Conservation (phyloP, 2,329 filamentous ascomycete genomes). For the Penicillium sp. region DNA sequence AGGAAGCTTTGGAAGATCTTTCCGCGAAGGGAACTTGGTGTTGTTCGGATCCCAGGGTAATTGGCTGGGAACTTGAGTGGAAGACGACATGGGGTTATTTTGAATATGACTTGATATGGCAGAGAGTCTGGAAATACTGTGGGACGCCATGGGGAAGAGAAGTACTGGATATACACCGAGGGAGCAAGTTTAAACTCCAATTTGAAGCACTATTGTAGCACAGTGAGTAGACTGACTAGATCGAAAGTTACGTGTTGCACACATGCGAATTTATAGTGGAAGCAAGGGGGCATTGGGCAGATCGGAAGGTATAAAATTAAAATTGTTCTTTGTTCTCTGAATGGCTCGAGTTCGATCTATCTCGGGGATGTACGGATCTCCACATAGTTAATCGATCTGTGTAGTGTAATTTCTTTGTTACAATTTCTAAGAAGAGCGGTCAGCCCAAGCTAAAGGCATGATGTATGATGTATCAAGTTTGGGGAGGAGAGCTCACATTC, state of each 20-base stretch:
- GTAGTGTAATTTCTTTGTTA: neutral
- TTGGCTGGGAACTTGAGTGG: constrained; percentile 28
- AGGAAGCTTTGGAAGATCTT: constrained; percentile 53
- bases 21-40: constrained; percentile 53
- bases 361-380: neutral
- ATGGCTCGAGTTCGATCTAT: neutral
- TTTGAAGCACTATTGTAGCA: neutral
- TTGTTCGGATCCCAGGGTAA: constrained; percentile 57
- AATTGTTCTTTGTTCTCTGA: neutral
- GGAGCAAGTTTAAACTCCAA: neutral
- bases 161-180: neutral
- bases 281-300: neutral
- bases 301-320: neutral
- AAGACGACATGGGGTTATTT: constrained; percentile 8
- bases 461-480: neutral
- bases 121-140: constrained; percentile 6
- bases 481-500: neutral
- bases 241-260: neutral
- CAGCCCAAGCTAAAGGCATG: neutral
- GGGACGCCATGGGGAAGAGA: constrained; percentile 5
- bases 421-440: neutral
- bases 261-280: neutral
- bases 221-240: neutral
- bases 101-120: constrained; percentile 13
- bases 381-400: neutral